phyloP scores from a whole-genome alignment of 192 early-diverging fungal genomes.

The Coemansia sp. region DNA sequence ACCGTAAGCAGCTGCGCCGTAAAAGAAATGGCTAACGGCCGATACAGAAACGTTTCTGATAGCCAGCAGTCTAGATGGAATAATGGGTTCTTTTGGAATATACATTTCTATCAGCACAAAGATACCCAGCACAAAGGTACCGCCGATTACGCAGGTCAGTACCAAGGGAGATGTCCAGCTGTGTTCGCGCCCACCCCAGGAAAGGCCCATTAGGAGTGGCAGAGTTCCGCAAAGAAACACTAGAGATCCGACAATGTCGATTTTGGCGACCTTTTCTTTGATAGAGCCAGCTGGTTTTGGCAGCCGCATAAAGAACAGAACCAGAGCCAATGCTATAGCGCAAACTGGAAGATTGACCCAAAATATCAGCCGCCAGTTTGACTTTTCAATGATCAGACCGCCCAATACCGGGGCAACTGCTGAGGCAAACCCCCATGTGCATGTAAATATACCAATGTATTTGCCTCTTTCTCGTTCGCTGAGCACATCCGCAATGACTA shows the following conservation, averaged over 20 bases:
- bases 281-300: conserved; percentile 57
- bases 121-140: conserved; percentile 45
- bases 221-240: conserved; percentile 53
- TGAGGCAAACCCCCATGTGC: conserved; percentile 75
- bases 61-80: conserved; percentile 61
- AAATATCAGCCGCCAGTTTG: conserved; percentile 71
- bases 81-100: conserved; percentile 60
- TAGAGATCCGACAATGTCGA: conserved; percentile 58
- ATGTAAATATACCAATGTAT: conserved; percentile 80
- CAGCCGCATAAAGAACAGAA: conserved; percentile 61
- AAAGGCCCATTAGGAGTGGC: conserved; percentile 58
- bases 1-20: conserved; percentile 61
- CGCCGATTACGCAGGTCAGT: conserved; percentile 57
- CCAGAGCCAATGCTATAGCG: conserved; percentile 59
- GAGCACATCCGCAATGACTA: conserved; percentile 87
- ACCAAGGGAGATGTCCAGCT: conserved; percentile 67
- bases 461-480: conserved; percentile 82
- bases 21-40: conserved; percentile 64
- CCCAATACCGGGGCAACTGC: conserved; percentile 84
- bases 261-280: conserved; percentile 60
- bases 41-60: conserved; percentile 60
- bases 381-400: conserved; percentile 74
- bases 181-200: conserved; percentile 64
- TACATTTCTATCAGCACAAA: conserved; percentile 66
- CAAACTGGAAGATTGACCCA: conserved; percentile 87